These are phyloP conservation scores for Mycena amicta DNA, from an alignment of 768 basidiomycete species.

Conservation along the genomic window DNA sequence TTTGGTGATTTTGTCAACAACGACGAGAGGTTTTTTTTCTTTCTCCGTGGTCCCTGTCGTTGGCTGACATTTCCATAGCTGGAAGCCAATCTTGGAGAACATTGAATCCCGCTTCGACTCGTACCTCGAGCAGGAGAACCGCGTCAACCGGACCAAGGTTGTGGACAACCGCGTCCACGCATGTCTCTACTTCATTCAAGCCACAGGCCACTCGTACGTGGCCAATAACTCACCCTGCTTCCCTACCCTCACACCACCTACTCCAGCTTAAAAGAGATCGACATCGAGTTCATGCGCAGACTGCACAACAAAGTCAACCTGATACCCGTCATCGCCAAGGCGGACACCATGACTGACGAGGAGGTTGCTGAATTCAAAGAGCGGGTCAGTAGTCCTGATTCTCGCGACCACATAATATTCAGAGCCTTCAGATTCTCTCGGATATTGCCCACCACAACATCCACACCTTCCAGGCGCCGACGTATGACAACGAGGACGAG, in stretches of 20 bases:
- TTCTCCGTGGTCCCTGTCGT: constrained; percentile 20
- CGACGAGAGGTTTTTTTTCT: constrained; percentile 78
- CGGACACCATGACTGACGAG: constrained; percentile 96
- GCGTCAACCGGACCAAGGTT: constrained; percentile 92
- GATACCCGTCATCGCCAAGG: constrained; percentile 98
- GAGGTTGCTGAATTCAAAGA: constrained; percentile 93
- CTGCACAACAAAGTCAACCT: constrained; percentile 97
- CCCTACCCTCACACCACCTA: not conserved
- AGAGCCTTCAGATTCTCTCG: constrained; percentile 67
- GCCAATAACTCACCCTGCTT: constrained; percentile 4
- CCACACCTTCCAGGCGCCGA: constrained; percentile 96
- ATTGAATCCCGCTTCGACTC: constrained; percentile 98
- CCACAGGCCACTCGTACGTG: constrained; percentile 94
- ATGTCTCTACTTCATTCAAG: constrained; percentile 98
- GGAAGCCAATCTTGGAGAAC: constrained; percentile 98
- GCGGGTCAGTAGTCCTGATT: constrained; percentile 54
- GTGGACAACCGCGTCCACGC: constrained; percentile 98
- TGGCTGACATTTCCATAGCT: constrained; percentile 52
- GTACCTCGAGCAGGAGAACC: constrained; percentile 97
- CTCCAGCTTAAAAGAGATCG: constrained; percentile 89
- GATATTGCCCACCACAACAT: constrained; percentile 97
- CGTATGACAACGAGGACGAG: constrained; percentile 98
- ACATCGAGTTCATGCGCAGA: constrained; percentile 98
- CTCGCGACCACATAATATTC: constrained; percentile 2
- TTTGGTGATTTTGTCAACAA: constrained; percentile 99